Evolutionary conservation across 2,329 filamentous ascomycete genomes (phyloP), one percentile per base, ranked within the genome.

Genomic region (Aspergillus melleus): DNA sequence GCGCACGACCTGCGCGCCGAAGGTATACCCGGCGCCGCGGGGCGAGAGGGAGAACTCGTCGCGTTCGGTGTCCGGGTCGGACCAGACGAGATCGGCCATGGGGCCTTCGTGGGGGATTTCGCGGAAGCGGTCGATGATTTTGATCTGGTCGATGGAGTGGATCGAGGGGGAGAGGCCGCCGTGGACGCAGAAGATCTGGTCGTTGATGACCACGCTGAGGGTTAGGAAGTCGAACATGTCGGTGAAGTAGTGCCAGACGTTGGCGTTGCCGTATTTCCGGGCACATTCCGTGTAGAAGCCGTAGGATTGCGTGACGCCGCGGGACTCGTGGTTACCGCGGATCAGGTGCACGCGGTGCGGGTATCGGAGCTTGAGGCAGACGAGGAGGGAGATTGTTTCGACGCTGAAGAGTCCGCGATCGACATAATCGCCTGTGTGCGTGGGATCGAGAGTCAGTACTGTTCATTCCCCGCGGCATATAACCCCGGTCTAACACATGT

Each of bases 161-260:
- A 99, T 98, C 30, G 90, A 93, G 1, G 91, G 91, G 0, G 90
- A 93, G 20, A 95, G 84, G 22, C 91, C 95, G 74, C 95, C 95
- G 76, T 99, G 95, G 6, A 99, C 95, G 77, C 95, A 99, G 77
- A 99, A 99, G 67, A 99, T 99, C 76, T 98, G 91, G 77, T 99
- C 90, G 76, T 98, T 96, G 74, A 99, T 99, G 64, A 99, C 94
- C 62, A 98, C 96, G 70, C 91, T 96, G 59, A 99, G 82, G 8
- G 94, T 98, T 64, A 99, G 83, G 77, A 96, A 99, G 79, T 99
- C 95, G 78, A 99, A 99, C 93, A 99, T 98, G 80, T 99, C 95
- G 66, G 95, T 99, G 75, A 99, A 99, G 77, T 98, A 95, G 78
- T 99, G 95, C 95, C 95, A 99, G 22, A 99, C 95, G 70, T 95